Base-by-base conservation (phyloP, 208 protist species). In the Wallacemonas sp. region DNA sequence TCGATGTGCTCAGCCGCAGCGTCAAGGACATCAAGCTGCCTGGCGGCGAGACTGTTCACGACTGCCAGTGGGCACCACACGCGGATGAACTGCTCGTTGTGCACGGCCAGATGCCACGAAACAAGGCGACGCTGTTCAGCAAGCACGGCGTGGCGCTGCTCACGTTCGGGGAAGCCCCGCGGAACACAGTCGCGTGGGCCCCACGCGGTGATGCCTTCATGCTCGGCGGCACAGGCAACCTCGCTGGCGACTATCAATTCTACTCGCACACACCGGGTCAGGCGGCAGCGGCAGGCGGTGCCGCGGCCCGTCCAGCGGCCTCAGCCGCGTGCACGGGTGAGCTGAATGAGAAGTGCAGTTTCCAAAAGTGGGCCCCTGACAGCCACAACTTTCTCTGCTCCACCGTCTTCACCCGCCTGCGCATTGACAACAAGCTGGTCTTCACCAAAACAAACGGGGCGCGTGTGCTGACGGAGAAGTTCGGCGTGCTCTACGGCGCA, bases 341-440 rank as follows among this genome's bases (percentile, higher is more conserved):
- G 55, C 81, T 95, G 46, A 91, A 90, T 62, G 83, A 95, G 68
- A 95, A 95, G 79, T 90, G 86, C 73, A 93, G 86, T 70, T 79
- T 91, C 33, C 78, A 89, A 63, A 68, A 24, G 21, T 95, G 89
- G 86, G 86, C 84, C 0, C 89, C 89, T 12, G 86, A 95, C 62
- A 89, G 86, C 58, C 86, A 91, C 69, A 71, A 81, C 55, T 90
- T 95, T 54, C 68, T 95, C 44, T 93, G 83, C 70, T 70, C 84
- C 44, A 91, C 79, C 47, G 70, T 93, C 55, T 95, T 93, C 64
- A 93, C 89, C 9, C 81, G 84, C 21, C 77, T 95, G 38, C 82
- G 89, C 2, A 85, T 93, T 67, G 86, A 91, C 70, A 95, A 95
- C 72, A 92, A 93, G 68, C 62, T 91, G 53, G 77, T 84, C 19